phyloP scores from a whole-genome alignment of 1,284 basidiomycete species.

The Phellopilus nigrolimitatus region DNA sequence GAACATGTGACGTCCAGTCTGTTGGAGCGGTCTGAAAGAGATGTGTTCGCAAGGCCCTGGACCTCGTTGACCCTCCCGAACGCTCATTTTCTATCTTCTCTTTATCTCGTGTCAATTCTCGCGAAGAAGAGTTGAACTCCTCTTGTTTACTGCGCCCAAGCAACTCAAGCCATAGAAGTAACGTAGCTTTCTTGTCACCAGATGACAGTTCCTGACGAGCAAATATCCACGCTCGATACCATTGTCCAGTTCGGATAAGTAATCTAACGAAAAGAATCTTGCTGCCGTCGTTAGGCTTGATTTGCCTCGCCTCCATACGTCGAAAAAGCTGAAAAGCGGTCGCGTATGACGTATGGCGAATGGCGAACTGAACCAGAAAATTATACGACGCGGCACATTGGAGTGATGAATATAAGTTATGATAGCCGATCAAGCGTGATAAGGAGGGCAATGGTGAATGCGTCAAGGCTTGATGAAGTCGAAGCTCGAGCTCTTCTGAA shows the following conservation, averaged over 20 bases:
- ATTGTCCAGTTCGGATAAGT: constrained; percentile 31
- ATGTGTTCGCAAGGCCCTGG: no score
- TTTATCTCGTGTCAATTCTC: no score
- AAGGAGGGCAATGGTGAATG: constrained; percentile 18
- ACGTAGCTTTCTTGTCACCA: background rate
- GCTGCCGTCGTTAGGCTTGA: constrained; percentile 30
- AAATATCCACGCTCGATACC: constrained; percentile 30
- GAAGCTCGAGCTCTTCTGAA: constrained; percentile 13
- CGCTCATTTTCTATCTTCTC: no score
- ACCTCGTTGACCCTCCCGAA: no score
- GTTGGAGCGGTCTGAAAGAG: no score
- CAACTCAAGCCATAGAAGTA: constrained; percentile 12
- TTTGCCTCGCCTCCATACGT: constrained; percentile 28
- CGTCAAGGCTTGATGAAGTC: constrained; percentile 17
- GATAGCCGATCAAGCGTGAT: constrained; percentile 28
- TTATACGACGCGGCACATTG: constrained; percentile 33
- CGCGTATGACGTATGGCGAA: constrained; percentile 30
- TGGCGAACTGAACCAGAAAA: constrained; percentile 30
- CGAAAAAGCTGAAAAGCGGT: constrained; percentile 28
- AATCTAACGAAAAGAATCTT: constrained; percentile 31
- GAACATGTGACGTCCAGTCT: no score
- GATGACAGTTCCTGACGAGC: constrained; percentile 1
- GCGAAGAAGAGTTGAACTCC: constrained; percentile 6
- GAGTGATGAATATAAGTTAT: constrained; percentile 21
- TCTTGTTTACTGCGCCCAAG: constrained; percentile 11